Base-by-base conservation (phyloP, 2,329 filamentous ascomycete species). In the Zymoseptoria ardabiliae region DNA sequence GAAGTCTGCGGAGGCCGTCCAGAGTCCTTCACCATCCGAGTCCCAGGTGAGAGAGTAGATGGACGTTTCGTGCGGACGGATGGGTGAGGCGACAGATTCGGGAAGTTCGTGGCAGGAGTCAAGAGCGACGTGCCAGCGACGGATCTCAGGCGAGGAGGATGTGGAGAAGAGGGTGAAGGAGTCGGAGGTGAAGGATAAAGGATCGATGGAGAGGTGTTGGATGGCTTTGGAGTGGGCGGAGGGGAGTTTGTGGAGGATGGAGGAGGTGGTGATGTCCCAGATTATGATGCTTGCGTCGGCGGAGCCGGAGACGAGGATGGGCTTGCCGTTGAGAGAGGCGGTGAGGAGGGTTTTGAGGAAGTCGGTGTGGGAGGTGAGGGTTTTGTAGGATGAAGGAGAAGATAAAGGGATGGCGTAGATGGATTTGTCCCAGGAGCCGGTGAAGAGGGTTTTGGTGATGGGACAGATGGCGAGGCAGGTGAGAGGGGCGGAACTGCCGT, bases 1-100 rank as follows among this genome's bases (percentile, higher is more conserved):
- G 66, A 91, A 94, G 73, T 99, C 94, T 4, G 91, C 91, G 61
- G 91, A 96, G 5, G 92, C 89, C 7, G 93, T 97, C 91, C 91
- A 97, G 13, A 97, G 76, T 67, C 50, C 50, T 2, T 97, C 90
- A 30, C 82, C 85, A 53, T 85, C 83, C 4, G 75, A 74, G 51
- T 73, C 71, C 67, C 96, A 96, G 20, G 83, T 77, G 13, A 97
- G 76, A 64, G 83, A 86, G 75, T 96, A 95, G 9, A 99, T 85
- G 65, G 89, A 94, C 0, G 94, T 99, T 66, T 97, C 91, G 73
- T 99, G 94, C 63, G 87, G 87, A 53, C 88, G 75, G 55, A 97
- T 86, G 1, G 82, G 69, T 74, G 81, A 65, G 76, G 80, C 60
- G 75, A 79, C 59, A 76, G 67, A 68, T 13, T 66, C 53, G 61